Evolutionary conservation across 140 eudicot genomes (phyloP).

Genomic region (Bidens hawaiensis): DNA sequence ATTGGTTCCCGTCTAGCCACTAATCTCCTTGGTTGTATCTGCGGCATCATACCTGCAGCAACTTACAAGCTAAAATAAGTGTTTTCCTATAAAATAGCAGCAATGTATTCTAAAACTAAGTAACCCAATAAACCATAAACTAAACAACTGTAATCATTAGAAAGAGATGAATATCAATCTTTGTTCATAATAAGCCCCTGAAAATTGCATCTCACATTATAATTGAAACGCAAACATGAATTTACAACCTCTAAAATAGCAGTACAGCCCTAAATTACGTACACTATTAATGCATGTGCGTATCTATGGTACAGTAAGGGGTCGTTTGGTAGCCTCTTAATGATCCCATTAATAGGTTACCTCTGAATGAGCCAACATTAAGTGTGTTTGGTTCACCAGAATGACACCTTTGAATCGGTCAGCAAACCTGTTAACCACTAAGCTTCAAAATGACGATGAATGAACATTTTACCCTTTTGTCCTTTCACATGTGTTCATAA

Average conservation of each 20-base stretch:
- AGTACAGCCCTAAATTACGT: not conserved
- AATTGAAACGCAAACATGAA: not conserved
- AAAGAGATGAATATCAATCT: not conserved
- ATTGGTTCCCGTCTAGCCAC: conserved; percentile 32
- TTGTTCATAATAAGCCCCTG: not conserved
- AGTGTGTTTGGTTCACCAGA: too few species aligned
- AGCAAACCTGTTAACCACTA: too few species aligned
- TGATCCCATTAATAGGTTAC: too few species aligned
- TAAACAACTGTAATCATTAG: not conserved
- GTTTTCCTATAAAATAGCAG: not conserved
- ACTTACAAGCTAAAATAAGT: not conserved
- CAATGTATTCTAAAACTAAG: not conserved
- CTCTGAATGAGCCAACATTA: too few species aligned
- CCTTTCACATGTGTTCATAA: too few species aligned
- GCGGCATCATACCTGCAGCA: conserved; percentile 42
- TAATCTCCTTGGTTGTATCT: conserved; percentile 42
- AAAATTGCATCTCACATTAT: not conserved
- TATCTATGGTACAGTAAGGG: not conserved
- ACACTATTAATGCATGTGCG: not conserved
- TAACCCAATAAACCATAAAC: not conserved
- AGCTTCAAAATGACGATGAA: too few species aligned
- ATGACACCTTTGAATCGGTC: too few species aligned
- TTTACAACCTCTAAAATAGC: not conserved
- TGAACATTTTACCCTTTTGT: too few species aligned
- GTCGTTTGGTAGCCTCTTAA: too few species aligned